phyloP scores from a whole-genome alignment of 2,329 filamentous ascomycete genomes.

The Myriosclerotinia scirpicola region DNA sequence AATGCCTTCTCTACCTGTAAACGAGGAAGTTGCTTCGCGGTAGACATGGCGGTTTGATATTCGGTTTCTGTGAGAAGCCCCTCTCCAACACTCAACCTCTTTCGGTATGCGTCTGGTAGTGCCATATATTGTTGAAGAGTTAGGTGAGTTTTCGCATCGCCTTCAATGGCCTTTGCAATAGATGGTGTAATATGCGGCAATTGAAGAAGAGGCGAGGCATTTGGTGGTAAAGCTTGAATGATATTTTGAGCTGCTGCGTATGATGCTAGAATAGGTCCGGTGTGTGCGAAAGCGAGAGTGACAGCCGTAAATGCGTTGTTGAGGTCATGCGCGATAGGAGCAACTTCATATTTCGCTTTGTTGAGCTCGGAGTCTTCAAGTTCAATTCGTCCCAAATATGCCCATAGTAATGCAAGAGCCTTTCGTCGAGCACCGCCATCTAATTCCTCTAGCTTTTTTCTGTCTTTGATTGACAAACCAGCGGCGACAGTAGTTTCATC shows the following conservation, averaged over 20 bases:
- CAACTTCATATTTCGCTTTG: conserved; percentile 84
- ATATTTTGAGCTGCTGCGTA: conserved; percentile 82
- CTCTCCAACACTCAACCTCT: conserved; percentile 67
- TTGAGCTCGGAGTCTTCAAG: conserved; percentile 76
- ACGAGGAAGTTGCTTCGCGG: conserved; percentile 81
- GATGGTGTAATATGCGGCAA: conserved; percentile 79
- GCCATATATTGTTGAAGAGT: conserved; percentile 88
- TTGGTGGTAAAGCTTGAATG: conserved; percentile 84
- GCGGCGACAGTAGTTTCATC: conserved; percentile 52
- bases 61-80: conserved; percentile 71
- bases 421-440: conserved; percentile 82
- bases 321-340: conserved; percentile 79
- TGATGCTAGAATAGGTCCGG: conserved; percentile 76
- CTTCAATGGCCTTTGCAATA: conserved; percentile 67
- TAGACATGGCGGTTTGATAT: conserved; percentile 71
- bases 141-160: conserved; percentile 71
- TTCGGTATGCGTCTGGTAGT: conserved; percentile 71
- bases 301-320: conserved; percentile 87
- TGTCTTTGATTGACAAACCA: conserved; percentile 71
- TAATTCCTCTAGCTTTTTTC: conserved; percentile 72
- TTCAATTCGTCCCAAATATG: conserved; percentile 86
- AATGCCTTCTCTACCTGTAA: conserved; percentile 88
- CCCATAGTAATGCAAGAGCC: conserved; percentile 87
- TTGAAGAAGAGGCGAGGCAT: conserved; percentile 84
- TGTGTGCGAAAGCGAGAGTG: conserved; percentile 81